phyloP scores from a whole-genome alignment of 2,329 filamentous ascomycete species.

The Trichoderma sp. region DNA sequence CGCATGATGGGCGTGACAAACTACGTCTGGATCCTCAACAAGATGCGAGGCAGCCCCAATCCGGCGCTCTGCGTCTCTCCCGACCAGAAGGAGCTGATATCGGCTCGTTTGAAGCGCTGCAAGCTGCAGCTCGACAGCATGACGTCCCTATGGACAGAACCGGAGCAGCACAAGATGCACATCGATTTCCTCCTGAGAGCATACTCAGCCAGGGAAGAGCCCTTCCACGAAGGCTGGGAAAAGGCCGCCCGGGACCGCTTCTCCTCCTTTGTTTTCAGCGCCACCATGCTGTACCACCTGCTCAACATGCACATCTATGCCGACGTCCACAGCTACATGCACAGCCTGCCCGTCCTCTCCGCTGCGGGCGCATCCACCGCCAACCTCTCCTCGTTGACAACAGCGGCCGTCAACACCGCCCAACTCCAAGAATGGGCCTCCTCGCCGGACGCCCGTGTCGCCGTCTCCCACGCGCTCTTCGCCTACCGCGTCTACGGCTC shows the following conservation, averaged over 20 bases:
- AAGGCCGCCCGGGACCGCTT: conserved; percentile 36
- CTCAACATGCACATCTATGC: conserved; percentile 43
- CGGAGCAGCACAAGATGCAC: conserved; percentile 29
- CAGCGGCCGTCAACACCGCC: conserved; percentile 29
- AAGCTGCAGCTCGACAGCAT: conserved; percentile 32
- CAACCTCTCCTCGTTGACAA: conserved; percentile 24
- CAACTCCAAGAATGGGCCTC: conserved; percentile 38
- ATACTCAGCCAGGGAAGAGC: conserved; percentile 38
- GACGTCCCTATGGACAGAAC: conserved; percentile 28
- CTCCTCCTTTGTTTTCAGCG: conserved; percentile 39
- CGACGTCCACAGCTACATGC: conserved; percentile 39
- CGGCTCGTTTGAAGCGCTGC: conserved; percentile 29
- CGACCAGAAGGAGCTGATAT: conserved; percentile 21
- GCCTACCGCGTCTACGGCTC: conserved; percentile 38
- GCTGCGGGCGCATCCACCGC: conserved; percentile 25
- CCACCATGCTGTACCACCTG: conserved; percentile 43
- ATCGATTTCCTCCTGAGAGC: conserved; percentile 34
- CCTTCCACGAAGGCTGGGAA: conserved; percentile 34
- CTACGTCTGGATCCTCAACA: conserved; percentile 39
- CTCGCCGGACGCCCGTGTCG: conserved; percentile 38
- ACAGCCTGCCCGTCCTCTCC: conserved; percentile 32
- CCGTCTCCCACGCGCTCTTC: conserved; percentile 41
- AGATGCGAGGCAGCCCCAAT: conserved; percentile 34
- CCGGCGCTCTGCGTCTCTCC: conserved; percentile 24
- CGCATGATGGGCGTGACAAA: conserved; percentile 38